A percentile compares a stretch with the other conserved stretches of the same genome.
phyloP scores from a whole-genome alignment of 371 early-diverging fungal genomes.

The Mortierella sp. region DNA sequence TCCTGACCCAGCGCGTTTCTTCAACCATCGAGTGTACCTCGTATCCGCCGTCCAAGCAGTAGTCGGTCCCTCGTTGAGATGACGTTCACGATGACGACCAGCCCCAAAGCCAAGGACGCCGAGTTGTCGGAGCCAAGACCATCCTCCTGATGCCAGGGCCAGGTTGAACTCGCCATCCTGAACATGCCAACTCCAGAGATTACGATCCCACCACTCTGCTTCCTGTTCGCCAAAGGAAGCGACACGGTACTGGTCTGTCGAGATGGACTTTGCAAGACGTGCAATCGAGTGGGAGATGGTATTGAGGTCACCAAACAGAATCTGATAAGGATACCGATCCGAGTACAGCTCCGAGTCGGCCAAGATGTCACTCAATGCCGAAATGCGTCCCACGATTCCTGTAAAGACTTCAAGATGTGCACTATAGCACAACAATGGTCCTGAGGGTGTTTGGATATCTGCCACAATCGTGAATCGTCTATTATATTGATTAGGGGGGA shows the following conservation, averaged over 20 bases:
- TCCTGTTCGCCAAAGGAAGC: constrained; percentile 75
- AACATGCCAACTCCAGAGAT: constrained; percentile 61
- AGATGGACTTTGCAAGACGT: constrained; percentile 73
- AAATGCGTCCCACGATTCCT: constrained; percentile 74
- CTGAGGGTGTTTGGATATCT: constrained; percentile 57
- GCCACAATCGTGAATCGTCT: constrained; percentile 69
- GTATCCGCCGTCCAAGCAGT: constrained; percentile 22
- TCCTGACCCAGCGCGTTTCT: constrained; percentile 26
- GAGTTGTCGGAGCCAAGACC: constrained; percentile 27
- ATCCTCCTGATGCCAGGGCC: constrained; percentile 57
- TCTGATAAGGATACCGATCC: constrained; percentile 66
- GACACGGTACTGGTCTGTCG: constrained; percentile 73
- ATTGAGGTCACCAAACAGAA: constrained; percentile 84
- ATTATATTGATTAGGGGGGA: neutral
- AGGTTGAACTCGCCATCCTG: constrained; percentile 58
- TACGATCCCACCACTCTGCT: constrained; percentile 76
- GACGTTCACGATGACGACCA: neutral
- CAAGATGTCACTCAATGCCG: constrained; percentile 76
- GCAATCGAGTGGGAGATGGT: constrained; percentile 87
- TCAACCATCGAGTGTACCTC: constrained; percentile 34
- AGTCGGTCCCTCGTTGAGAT: neutral
- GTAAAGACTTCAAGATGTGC: constrained; percentile 86
- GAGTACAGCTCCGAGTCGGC: constrained; percentile 61
- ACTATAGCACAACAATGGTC: constrained; percentile 69
- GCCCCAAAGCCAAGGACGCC: constrained; percentile 24